Conservation (phyloP, 2,329 filamentous ascomycete species). For the Alternaria sp. region DNA sequence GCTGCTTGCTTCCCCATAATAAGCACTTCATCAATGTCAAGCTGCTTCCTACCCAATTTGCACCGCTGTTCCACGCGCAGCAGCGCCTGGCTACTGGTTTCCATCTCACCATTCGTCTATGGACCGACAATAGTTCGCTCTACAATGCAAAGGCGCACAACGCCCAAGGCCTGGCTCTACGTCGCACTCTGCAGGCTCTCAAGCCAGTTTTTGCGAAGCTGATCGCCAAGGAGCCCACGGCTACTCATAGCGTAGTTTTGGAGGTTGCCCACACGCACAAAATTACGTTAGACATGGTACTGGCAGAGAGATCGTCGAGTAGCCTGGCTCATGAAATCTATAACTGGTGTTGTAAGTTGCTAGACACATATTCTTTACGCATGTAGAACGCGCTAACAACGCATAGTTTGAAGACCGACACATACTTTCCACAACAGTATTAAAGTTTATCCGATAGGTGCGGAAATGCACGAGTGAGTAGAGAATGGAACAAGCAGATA, state of each 20-base stretch:
- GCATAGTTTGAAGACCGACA: background rate
- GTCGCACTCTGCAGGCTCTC: background rate
- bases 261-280: background rate
- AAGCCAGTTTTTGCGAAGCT: background rate
- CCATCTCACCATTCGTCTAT: background rate
- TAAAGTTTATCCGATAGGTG: background rate
- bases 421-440: background rate
- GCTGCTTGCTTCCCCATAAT: background rate
- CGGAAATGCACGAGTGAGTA: background rate
- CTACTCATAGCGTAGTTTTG: background rate
- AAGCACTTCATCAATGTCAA: background rate
- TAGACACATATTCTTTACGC: background rate
- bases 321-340: background rate
- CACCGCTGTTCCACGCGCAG: background rate
- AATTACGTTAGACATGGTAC: background rate
- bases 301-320: background rate
- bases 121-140: background rate
- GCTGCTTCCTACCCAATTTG: background rate
- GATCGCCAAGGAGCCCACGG: background rate
- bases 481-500: background rate
- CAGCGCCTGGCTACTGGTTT: background rate
- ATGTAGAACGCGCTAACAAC: background rate
- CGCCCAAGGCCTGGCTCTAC: background rate
- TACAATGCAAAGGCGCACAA: background rate
- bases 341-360: background rate